Base-by-base conservation (phyloP, 129 eudicot genomes). In the Tagetes erecta region DNA sequence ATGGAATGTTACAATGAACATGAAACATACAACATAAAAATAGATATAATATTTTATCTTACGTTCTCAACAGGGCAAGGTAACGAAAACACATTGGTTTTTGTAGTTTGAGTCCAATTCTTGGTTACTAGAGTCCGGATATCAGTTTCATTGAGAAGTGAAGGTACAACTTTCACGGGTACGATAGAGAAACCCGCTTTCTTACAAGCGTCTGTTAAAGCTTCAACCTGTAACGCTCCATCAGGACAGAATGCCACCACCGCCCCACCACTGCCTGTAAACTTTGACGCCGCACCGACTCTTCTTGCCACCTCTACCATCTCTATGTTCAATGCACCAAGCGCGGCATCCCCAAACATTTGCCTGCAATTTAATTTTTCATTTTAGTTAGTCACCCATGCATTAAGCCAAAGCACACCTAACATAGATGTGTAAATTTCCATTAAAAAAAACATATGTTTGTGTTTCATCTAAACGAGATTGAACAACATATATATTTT, bases 181-280 rank as follows among this genome's bases (percentile, higher is more conserved):
- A 78, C 73, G 36, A 93, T 47, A 8, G 75, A 8, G 76, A 93
- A 93, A 8, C 98, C 95, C 5, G 80, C 89, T 64, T 83, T 78
- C 47, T 73, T 71, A 69, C 98, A 93, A 38, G 84, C 89, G 27
- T 87, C 90, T 68, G 86, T 88, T 59, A 93, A 72, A 59, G 52
- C 84, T 80, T 84, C 64, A 34, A 86, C 96, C 80, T 93, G 96
- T 36, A 87, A 81, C 6, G 84, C 45, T 56, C 97, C 98, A 44
- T 88, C 84, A 0, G 96, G 97, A 80, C 98, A 93, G 71, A 73
- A 88, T 2, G 71, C 98, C 73, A 93, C 92, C 64, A 93, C 98
- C 12, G 98, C 98, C 38, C 98, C 98, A 5, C 98, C 98, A 47
- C 98, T 93, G 11, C 98, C 98, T 0, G 98, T 93, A 47, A 93